A percentile compares a stretch with the other conserved stretches of the same genome.
Evolutionary conservation across 2,329 filamentous ascomycete species (phyloP).

Genomic region (Colletotrichum tropicale): DNA sequence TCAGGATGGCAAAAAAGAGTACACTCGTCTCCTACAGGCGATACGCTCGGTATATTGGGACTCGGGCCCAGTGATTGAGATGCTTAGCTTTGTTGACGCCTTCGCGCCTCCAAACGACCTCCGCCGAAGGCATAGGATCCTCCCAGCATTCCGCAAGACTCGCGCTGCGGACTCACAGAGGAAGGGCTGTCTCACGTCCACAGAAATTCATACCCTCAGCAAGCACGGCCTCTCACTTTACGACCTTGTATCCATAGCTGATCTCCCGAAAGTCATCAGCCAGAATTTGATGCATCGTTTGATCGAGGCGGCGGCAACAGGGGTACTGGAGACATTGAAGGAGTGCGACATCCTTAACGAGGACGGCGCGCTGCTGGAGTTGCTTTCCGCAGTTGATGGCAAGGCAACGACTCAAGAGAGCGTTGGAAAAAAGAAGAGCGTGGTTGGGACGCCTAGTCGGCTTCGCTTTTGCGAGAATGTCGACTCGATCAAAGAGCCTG

Average conservation of each 20-base stretch:
- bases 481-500: not conserved
- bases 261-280: not conserved
- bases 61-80: not conserved
- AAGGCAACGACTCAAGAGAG: not conserved
- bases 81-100: constrained; percentile 2
- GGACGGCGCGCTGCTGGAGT: not conserved
- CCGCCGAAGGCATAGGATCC: not conserved
- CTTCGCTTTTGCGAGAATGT: not conserved
- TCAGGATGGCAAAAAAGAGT: not conserved
- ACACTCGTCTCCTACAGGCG: not conserved
- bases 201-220: not conserved
- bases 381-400: not conserved
- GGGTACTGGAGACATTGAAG: not conserved
- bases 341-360: not conserved
- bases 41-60: constrained; percentile 10
- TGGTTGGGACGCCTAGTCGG: not conserved
- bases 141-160: constrained; percentile 9
- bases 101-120: not conserved
- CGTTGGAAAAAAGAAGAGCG: not conserved
- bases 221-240: not conserved
- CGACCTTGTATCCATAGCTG: not conserved
- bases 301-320: not conserved
- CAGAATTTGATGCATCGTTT: not conserved
- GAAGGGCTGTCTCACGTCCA: not conserved
- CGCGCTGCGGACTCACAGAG: not conserved